Evolutionary conservation across 805 yeast genomes (phyloP).

Genomic region (Monosporozyma unispora): DNA sequence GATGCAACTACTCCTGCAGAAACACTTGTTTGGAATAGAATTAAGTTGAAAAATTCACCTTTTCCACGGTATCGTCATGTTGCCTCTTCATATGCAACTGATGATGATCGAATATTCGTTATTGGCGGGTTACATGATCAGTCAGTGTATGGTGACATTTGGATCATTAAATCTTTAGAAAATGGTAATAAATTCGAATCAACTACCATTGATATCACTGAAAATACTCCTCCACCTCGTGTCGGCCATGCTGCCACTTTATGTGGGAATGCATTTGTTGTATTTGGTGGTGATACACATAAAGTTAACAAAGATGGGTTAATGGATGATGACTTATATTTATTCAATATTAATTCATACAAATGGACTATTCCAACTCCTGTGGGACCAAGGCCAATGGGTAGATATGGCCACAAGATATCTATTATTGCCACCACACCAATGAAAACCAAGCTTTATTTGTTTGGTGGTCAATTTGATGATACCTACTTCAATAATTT

Average conservation of each 20-base stretch:
- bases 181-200: slow-evolving; percentile 34
- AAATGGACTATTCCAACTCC: slow-evolving; percentile 78
- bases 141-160: slow-evolving; percentile 88
- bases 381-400: slow-evolving; percentile 68
- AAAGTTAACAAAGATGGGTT: slow-evolving; percentile 66
- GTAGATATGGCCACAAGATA: slow-evolving; percentile 90
- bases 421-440: slow-evolving; percentile 61
- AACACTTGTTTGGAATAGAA: slow-evolving; percentile 54
- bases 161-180: slow-evolving; percentile 57
- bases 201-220: slow-evolving; percentile 56
- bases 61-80: slow-evolving; percentile 94
- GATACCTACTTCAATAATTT: slow-evolving; percentile 74
- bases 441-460: slow-evolving; percentile 51
- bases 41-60: slow-evolving; percentile 63
- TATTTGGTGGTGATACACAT: slow-evolving; percentile 94
- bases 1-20: background rate
- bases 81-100: slow-evolving; percentile 65
- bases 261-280: slow-evolving; percentile 89
- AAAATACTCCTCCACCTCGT: slow-evolving; percentile 85
- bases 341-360: slow-evolving; percentile 69
- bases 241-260: slow-evolving; percentile 91
- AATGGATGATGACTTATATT: slow-evolving; percentile 82
- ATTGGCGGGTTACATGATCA: slow-evolving; percentile 95
- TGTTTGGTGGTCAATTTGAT: slow-evolving; percentile 94
- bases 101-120: slow-evolving; percentile 70